phyloP scores from a whole-genome alignment of 2,329 filamentous ascomycete species.

The Exophiala dermatitidis region DNA sequence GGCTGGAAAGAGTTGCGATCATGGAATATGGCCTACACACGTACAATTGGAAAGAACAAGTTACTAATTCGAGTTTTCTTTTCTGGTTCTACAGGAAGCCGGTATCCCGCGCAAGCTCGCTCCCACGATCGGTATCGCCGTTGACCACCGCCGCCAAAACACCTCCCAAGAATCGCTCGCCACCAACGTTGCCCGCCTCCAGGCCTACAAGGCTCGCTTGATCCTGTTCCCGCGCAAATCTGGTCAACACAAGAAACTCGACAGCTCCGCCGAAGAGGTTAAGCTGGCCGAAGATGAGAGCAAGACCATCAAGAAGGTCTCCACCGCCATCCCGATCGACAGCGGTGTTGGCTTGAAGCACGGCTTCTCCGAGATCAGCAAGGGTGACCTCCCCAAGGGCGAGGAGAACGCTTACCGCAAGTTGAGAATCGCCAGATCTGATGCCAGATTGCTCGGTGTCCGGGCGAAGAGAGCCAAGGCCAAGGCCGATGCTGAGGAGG shows the following conservation, averaged over 20 bases:
- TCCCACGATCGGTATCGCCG: conserved; percentile 90
- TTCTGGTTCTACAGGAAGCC: conserved; percentile 59
- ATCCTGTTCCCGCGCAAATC: conserved; percentile 96
- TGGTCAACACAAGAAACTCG: conserved; percentile 88
- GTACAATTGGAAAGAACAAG: background rate
- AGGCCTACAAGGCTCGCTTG: conserved; percentile 92
- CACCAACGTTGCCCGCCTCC: conserved; percentile 92
- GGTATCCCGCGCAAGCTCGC: conserved; percentile 91
- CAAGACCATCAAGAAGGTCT: conserved; percentile 47
- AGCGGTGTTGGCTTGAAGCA: conserved; percentile 48
- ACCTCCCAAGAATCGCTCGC: conserved; percentile 90
- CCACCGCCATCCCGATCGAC: conserved; percentile 63
- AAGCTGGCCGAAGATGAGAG: conserved; percentile 58
- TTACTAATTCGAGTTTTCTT: conserved; percentile 6
- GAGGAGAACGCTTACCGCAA: conserved; percentile 82
- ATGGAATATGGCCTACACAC: background rate
- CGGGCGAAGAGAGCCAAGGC: conserved; percentile 91
- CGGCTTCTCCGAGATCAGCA: conserved; percentile 67
- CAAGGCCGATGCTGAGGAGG: conserved; percentile 61
- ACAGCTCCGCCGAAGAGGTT: conserved; percentile 77
- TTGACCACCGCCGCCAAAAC: conserved; percentile 96
- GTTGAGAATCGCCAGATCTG: conserved; percentile 76
- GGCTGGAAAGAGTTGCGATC: background rate
- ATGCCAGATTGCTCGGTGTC: conserved; percentile 71
- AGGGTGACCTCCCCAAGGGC: conserved; percentile 69